phyloP scores from a whole-genome alignment of 768 basidiomycete genomes.

The Pulveroboletus sp. region DNA sequence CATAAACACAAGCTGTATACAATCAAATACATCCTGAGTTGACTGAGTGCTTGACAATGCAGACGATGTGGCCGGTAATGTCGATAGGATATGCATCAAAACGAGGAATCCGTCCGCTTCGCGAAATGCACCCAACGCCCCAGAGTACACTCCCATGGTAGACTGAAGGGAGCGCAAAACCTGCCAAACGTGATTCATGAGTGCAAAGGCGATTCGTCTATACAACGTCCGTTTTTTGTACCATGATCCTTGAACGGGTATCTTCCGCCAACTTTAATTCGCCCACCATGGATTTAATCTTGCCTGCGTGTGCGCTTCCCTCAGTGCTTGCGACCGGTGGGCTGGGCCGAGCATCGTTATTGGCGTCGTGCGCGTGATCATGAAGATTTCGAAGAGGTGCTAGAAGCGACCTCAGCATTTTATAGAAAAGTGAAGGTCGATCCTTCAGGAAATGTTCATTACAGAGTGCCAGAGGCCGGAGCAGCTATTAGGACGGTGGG shows the following conservation, averaged over 20 bases:
- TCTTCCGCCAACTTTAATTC: slow-evolving; percentile 57
- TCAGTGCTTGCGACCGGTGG: neutral
- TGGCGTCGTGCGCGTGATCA: slow-evolving; percentile 35
- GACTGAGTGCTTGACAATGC: slow-evolving; percentile 28
- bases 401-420: slow-evolving; percentile 55
- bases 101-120: slow-evolving; percentile 79
- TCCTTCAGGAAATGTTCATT: slow-evolving; percentile 1
- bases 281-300: slow-evolving; percentile 68
- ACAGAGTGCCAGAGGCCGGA: too few species aligned
- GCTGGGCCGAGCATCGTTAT: slow-evolving; percentile 25
- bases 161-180: slow-evolving; percentile 62
- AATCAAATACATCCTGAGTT: slow-evolving; percentile 45
- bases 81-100: slow-evolving; percentile 68
- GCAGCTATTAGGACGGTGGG: too few species aligned
- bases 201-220: neutral
- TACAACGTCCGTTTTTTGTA: slow-evolving; percentile 30
- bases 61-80: slow-evolving; percentile 35
- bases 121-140: slow-evolving; percentile 71
- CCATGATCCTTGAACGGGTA: slow-evolving; percentile 46
- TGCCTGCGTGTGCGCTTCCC: slow-evolving; percentile 24
- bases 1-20: slow-evolving; percentile 55
- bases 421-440: neutral
- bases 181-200: slow-evolving; percentile 31
- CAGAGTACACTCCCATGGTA: slow-evolving; percentile 59
- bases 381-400: slow-evolving; percentile 56